Conservation (phyloP, 257 asterid genomes). For the Capsicum rhomboideum region DNA sequence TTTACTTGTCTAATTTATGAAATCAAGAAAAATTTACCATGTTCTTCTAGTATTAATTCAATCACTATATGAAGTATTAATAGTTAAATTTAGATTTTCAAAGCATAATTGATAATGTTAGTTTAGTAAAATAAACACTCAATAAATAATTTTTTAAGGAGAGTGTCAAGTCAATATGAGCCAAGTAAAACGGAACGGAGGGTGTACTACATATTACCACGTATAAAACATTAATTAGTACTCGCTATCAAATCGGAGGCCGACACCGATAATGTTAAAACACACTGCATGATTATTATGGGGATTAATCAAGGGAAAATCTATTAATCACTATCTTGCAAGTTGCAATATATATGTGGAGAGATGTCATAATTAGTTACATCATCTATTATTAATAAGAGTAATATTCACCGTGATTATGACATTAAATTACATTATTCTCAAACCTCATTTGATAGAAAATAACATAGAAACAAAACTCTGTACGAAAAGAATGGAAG, state of each 20-base stretch:
- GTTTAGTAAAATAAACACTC: no score
- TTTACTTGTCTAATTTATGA: no score
- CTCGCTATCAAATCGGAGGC: neutral
- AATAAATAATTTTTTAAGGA: no score
- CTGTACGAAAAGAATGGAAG: neutral
- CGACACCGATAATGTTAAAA: neutral
- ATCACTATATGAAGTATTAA: no score
- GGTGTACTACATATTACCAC: neutral
- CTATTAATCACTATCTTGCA: neutral
- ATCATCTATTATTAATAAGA: neutral
- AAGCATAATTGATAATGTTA: no score
- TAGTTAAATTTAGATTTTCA: no score
- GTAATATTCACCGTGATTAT: neutral
- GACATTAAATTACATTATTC: neutral
- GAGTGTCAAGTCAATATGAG: no score
- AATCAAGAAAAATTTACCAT: no score
- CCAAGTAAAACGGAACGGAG: no score
- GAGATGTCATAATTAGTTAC: neutral
- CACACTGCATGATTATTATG: neutral
- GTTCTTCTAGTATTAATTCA: no score
- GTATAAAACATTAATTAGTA: neutral
- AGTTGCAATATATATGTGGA: no score
- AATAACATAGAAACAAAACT: neutral
- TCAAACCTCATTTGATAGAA: neutral
- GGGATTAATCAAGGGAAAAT: neutral